A percentile compares a stretch with the other conserved stretches of the same genome.
phyloP scores from a whole-genome alignment of 2,329 filamentous ascomycete genomes.

The Scedosporium boydii region DNA sequence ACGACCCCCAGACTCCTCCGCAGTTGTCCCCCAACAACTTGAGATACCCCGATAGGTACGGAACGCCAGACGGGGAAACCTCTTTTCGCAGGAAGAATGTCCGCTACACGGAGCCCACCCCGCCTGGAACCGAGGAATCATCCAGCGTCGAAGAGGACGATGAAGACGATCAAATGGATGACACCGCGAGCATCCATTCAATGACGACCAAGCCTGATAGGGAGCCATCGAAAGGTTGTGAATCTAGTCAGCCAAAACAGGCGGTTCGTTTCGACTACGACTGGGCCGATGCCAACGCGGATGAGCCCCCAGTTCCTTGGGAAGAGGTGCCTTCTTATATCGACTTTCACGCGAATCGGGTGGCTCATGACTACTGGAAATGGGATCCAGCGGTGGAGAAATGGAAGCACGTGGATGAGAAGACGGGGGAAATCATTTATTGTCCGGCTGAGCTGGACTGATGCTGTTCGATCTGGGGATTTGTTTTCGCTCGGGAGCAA shows the following conservation, averaged over 20 bases:
- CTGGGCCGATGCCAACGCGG: background rate
- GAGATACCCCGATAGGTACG: too few species aligned
- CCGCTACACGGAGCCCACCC: too few species aligned
- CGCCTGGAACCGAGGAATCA: too few species aligned
- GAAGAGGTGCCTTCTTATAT: background rate
- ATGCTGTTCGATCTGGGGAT: too few species aligned
- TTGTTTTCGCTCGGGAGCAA: background rate
- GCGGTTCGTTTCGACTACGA: background rate
- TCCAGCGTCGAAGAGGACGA: background rate
- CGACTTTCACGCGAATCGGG: constrained; percentile 1
- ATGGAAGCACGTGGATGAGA: background rate
- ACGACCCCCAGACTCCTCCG: too few species aligned
- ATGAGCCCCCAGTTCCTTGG: background rate
- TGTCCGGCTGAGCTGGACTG: constrained; percentile 1
- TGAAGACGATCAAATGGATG: background rate
- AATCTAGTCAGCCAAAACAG: background rate
- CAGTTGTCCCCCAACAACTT: too few species aligned
- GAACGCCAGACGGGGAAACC: too few species aligned
- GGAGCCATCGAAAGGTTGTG: background rate
- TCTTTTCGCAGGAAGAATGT: too few species aligned
- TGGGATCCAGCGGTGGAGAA: background rate
- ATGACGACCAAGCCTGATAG: background rate
- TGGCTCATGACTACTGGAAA: constrained; percentile 1
- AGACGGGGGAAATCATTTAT: background rate
- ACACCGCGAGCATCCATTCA: background rate